A percentile compares a stretch with the other conserved stretches of the same genome.
phyloP scores from a whole-genome alignment of 176 grass and related monocot species.

The Raddia distichophylla region DNA sequence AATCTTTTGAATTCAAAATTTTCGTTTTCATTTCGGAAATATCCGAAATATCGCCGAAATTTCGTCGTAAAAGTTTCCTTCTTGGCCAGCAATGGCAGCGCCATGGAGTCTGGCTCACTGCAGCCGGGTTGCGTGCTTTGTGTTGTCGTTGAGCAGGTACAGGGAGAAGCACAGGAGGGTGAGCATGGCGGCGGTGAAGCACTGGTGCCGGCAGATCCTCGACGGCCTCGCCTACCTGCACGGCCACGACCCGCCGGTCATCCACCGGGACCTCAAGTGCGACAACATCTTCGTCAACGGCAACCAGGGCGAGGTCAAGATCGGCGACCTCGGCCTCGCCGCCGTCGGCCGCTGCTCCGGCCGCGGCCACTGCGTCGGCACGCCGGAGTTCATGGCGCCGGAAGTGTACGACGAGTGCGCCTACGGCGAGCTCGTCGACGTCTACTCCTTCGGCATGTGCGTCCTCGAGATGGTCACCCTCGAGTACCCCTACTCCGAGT shows the following conservation, averaged over 20 bases:
- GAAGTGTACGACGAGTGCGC: constrained; percentile 76
- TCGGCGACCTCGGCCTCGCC: constrained; percentile 86
- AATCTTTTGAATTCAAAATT: too few relatives aligned
- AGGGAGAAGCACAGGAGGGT: constrained; percentile 53
- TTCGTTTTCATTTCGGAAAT: too few relatives aligned
- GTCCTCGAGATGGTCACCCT: constrained; percentile 91
- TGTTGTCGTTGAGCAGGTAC: constrained; percentile 36
- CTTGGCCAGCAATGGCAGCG: neutral
- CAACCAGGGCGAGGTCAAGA: constrained; percentile 82
- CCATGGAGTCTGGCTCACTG: neutral
- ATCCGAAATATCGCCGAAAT: too few relatives aligned
- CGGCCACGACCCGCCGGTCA: constrained; percentile 59
- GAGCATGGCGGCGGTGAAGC: constrained; percentile 52
- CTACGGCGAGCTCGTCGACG: constrained; percentile 84
- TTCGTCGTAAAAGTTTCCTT: too few relatives aligned
- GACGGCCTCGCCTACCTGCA: constrained; percentile 78
- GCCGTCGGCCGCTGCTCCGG: constrained; percentile 46
- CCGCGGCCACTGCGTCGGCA: constrained; percentile 59
- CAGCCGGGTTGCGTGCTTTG: neutral
- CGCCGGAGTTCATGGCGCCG: constrained; percentile 97
- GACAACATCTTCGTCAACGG: constrained; percentile 95
- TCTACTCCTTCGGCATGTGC: constrained; percentile 97
- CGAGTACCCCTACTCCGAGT: constrained; percentile 87
- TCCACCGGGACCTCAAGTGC: constrained; percentile 93
- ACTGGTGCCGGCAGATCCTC: constrained; percentile 79